Base-by-base conservation (phyloP, 768 basidiomycete genomes). In the Cystobasidiopsis lactophilus region DNA sequence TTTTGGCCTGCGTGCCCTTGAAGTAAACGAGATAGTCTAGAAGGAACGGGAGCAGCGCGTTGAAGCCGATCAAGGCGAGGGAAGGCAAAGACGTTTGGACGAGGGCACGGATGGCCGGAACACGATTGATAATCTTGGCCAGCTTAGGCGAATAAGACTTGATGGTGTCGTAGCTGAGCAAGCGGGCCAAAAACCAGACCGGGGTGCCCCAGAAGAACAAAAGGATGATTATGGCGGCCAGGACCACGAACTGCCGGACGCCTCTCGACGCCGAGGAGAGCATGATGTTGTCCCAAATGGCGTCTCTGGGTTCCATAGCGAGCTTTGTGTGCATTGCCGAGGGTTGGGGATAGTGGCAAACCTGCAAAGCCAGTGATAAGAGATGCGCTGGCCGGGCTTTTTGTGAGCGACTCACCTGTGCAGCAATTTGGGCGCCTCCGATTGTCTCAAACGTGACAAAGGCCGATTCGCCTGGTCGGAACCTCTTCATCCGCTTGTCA, bases 371-470 rank as follows among this genome's bases (percentile, higher is more conserved):
- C 7, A n/a, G 7, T 7, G 21, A 37, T 19, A 4, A 33, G n/a
- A 21, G 10, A 16, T 24, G 14, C 26, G 7, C 24, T 10, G 5
- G 43, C 11, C 4, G 14, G 24, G 33, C 18, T 10, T 11, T 5
- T 3, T 10, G 30, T 11, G 13, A 74, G 60, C 86, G 82, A 0
- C 81, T 81, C 1, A 78, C 73, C 66, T 95, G 89, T 5, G 82
- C 72, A 1, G 85, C 89, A 40, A 82, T 79, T 80, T 98, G 89
- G 65, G 59, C 37, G 4, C 54, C 37, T 3, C 33, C 52, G n/a
- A 57, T n/a, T 63, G 85, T 85, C 68, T 93, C 85, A 60, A 98
- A 95, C 0, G 93, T 96, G 19, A 96, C 82, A 62, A 96, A 98
- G 0, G 86, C 93, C 29, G 77, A 75, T 41, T 79, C 77, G 1